These are phyloP conservation scores for Acacia melanoxylon DNA, from an alignment of 306 rosid genomes.

Conservation along the genomic window DNA sequence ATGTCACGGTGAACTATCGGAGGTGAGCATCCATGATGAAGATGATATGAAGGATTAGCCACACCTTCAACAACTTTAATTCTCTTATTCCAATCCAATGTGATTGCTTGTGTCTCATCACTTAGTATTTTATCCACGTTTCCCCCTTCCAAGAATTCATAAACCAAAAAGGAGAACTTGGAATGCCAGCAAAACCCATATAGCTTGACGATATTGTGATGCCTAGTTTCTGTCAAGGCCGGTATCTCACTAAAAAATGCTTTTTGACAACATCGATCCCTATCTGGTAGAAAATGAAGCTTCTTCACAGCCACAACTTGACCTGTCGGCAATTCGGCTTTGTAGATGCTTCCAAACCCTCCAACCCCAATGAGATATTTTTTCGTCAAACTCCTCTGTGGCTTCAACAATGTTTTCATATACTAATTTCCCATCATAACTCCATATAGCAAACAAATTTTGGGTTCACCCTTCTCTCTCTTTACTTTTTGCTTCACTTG, in stretches of 20 bases:
- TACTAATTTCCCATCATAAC: neutral
- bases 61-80: too few relatives aligned
- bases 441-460: neutral
- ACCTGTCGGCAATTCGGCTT: neutral
- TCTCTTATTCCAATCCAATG: too few relatives aligned
- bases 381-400: too few relatives aligned
- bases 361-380: too few relatives aligned
- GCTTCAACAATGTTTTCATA: neutral
- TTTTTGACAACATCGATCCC: neutral
- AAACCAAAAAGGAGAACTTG: neutral
- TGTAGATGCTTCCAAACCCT: too few relatives aligned
- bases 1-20: too few relatives aligned
- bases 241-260: neutral
- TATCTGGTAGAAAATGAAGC: neutral
- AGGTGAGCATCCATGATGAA: too few relatives aligned
- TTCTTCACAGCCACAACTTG: neutral
- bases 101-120: too few relatives aligned
- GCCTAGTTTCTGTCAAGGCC: too few relatives aligned
- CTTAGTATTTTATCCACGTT: slow-evolving; percentile 1
- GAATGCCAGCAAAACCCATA: neutral
- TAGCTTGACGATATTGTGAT: neutral
- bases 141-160: slow-evolving; percentile 4
- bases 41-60: too few relatives aligned
- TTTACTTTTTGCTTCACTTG: neutral
- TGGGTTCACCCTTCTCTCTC: neutral